phyloP scores from a whole-genome alignment of 2,329 filamentous ascomycete genomes.

The Xenoacremonium recifei region DNA sequence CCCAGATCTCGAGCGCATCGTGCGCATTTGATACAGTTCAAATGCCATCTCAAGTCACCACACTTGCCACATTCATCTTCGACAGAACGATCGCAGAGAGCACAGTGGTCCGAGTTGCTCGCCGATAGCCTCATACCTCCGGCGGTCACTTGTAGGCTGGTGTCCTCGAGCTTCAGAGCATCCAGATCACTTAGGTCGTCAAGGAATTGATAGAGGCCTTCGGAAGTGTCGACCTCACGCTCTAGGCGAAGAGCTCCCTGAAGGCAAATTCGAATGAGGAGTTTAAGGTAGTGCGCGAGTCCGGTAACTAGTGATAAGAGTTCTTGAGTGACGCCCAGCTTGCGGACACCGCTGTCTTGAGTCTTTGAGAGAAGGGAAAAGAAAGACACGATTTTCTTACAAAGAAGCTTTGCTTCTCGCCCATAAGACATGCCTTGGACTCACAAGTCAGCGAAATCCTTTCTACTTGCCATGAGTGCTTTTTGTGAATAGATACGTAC shows the following conservation, averaged over 20 bases:
- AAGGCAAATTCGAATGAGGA: slow-evolving; percentile 93
- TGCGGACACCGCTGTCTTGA: slow-evolving; percentile 84
- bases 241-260: slow-evolving; percentile 91
- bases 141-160: slow-evolving; percentile 62
- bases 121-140: slow-evolving; percentile 67
- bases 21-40: slow-evolving; percentile 76
- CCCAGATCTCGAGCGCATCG: slow-evolving; percentile 66
- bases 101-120: slow-evolving; percentile 81
- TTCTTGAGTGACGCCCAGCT: slow-evolving; percentile 95
- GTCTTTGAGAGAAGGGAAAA: slow-evolving; percentile 94
- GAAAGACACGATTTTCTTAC: slow-evolving; percentile 98
- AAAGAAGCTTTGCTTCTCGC: slow-evolving; percentile 96
- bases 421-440: slow-evolving; percentile 77
- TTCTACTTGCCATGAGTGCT: neutral
- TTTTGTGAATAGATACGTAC: slow-evolving; percentile 43
- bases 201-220: slow-evolving; percentile 79
- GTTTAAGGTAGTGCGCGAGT: slow-evolving; percentile 93
- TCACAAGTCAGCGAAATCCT: slow-evolving; percentile 12
- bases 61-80: slow-evolving; percentile 87
- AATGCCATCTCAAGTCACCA: slow-evolving; percentile 78
- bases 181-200: slow-evolving; percentile 85
- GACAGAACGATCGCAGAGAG: slow-evolving; percentile 78
- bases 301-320: slow-evolving; percentile 96
- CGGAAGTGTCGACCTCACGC: slow-evolving; percentile 71
- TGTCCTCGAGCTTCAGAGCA: slow-evolving; percentile 67